Evolutionary conservation across 305 asterid genomes (phyloP).

Genomic region (Solanum hybrid): DNA sequence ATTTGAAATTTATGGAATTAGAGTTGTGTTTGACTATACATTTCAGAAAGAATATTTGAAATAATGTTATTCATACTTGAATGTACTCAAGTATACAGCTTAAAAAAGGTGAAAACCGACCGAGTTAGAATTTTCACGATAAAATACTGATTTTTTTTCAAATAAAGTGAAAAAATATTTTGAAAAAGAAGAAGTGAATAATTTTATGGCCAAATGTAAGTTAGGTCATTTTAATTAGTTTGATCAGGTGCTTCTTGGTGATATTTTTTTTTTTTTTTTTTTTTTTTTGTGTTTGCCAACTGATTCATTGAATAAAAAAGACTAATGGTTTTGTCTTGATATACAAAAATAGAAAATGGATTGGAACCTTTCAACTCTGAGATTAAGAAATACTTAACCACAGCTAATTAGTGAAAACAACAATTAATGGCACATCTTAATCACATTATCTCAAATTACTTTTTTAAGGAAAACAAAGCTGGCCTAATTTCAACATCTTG

Average conservation of each 20-base stretch:
- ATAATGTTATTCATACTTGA: not conserved
- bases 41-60: not conserved
- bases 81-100: not conserved
- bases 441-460: conserved; percentile 15
- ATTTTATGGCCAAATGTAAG: not conserved
- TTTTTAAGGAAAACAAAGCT: conserved; percentile 15
- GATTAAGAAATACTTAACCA: not conserved
- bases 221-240: not conserved
- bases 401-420: conserved; percentile 17
- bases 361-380: not conserved
- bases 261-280: not conserved
- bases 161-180: not conserved
- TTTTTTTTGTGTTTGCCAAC: not conserved
- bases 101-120: not conserved
- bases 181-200: not conserved
- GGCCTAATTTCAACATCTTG: conserved; percentile 12
- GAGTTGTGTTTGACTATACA: not conserved
- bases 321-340: conserved; percentile 16
- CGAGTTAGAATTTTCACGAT: not conserved
- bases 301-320: conserved; percentile 14
- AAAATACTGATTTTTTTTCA: not conserved
- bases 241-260: not conserved
- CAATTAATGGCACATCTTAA: conserved; percentile 6
- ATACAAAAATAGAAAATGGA: conserved; percentile 19
- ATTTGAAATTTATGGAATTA: not conserved